Conservation (phyloP, 768 basidiomycete species). For the Mycena polygramma region DNA sequence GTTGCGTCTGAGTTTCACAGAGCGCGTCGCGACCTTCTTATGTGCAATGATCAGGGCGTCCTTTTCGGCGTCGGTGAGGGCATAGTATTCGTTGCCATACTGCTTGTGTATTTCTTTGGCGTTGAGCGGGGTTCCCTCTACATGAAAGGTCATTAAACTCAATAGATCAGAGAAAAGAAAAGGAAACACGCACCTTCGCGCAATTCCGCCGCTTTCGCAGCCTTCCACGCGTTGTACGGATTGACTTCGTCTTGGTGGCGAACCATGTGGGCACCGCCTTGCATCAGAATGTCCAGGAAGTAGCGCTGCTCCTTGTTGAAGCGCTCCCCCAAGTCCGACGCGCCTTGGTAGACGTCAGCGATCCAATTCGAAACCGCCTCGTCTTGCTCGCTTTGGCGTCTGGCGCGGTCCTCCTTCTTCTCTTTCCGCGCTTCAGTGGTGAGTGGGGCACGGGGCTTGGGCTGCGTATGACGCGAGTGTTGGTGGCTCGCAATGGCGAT, state of each 20-base stretch:
- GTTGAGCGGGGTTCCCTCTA: background rate
- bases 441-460: too few species aligned
- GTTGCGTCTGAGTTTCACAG: conserved; percentile 9
- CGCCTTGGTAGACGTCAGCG: too few species aligned
- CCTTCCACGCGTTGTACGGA: conserved; percentile 16
- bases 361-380: too few species aligned
- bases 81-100: conserved; percentile 25
- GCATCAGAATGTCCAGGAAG: conserved; percentile 21
- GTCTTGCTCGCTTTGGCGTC: too few species aligned
- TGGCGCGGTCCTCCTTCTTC: too few species aligned
- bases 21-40: background rate
- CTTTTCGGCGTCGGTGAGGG: conserved; percentile 15
- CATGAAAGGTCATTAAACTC: background rate
- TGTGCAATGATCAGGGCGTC: conserved; percentile 12
- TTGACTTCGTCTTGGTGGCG: conserved; percentile 12
- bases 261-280: conserved; percentile 20
- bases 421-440: too few species aligned
- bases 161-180: background rate
- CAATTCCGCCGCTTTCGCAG: background rate
- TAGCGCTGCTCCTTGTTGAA: conserved; percentile 13
- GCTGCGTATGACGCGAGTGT: too few species aligned
- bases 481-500: too few species aligned
- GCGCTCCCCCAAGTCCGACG: background rate
- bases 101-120: background rate
- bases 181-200: background rate